phyloP scores from a whole-genome alignment of 2,329 filamentous ascomycete genomes.

The Thyridium curvatum region DNA sequence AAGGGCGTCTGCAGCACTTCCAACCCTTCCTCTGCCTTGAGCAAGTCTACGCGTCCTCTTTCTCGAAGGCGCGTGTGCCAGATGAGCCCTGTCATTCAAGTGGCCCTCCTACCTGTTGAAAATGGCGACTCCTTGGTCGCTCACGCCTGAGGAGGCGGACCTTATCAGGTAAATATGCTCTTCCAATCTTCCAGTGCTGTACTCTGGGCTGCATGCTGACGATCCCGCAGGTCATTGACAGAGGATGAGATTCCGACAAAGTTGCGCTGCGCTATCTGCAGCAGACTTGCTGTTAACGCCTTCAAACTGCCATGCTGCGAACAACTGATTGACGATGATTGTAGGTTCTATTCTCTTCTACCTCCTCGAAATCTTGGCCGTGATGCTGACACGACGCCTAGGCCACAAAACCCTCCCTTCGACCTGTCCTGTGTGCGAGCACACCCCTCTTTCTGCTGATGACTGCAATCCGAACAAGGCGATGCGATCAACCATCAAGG shows the following conservation, averaged over 20 bases:
- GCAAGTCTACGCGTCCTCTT: too few relatives aligned
- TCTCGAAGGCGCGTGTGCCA: too few relatives aligned
- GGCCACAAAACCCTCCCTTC: slow-evolving; percentile 65
- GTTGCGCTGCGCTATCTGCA: slow-evolving; percentile 90
- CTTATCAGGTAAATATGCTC: slow-evolving; percentile 44
- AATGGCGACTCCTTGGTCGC: slow-evolving; percentile 18
- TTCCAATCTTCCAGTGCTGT: background rate
- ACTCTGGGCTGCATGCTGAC: slow-evolving; percentile 4
- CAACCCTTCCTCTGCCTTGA: too few relatives aligned
- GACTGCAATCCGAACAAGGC: slow-evolving; percentile 87
- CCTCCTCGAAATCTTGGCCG: background rate
- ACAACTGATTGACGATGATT: slow-evolving; percentile 85
- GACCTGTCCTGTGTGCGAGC: slow-evolving; percentile 88
- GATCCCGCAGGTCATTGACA: slow-evolving; percentile 56
- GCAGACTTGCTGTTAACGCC: slow-evolving; percentile 82
- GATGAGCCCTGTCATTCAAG: too few relatives aligned
- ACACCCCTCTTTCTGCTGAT: slow-evolving; percentile 77
- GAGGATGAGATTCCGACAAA: slow-evolving; percentile 92
- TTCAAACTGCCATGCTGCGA: slow-evolving; percentile 93
- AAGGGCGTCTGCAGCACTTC: too few relatives aligned
- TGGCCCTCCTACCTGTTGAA: background rate
- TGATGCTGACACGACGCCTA: slow-evolving; percentile 8
- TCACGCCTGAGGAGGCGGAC: slow-evolving; percentile 49
- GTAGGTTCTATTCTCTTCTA: slow-evolving; percentile 43
- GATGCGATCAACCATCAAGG: slow-evolving; percentile 84